A percentile compares a stretch with the other conserved stretches of the same genome.
These are phyloP conservation scores for Gynandropsis gynandra DNA, from an alignment of 345 rosid genomes.

Conservation along the genomic window DNA sequence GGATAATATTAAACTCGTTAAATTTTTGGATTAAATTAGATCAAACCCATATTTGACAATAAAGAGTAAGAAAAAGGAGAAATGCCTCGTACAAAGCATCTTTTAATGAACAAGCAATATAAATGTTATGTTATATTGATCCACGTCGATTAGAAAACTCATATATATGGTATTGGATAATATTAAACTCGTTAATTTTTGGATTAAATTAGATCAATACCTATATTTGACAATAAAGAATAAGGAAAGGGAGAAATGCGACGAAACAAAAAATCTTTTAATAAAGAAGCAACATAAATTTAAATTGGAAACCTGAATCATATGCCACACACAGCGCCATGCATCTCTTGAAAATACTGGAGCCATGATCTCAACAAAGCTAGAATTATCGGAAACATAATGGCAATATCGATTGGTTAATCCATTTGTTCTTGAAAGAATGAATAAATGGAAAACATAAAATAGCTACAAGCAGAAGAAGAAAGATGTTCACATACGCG, in stretches of 20 bases:
- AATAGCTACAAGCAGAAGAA: not conserved
- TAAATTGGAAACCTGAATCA: slow-evolving; percentile 62
- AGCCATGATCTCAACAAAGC: slow-evolving; percentile 98
- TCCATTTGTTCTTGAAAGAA: not conserved
- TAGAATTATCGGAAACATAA: slow-evolving; percentile 28
- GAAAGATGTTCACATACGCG: slow-evolving; percentile 40
- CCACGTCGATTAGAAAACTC: too few species aligned
- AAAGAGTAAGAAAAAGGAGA: not conserved
- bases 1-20: too few species aligned
- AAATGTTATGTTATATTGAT: too few species aligned
- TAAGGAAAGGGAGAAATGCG: not conserved
- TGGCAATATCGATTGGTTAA: not conserved
- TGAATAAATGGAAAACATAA: slow-evolving; percentile 11
- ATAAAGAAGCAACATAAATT: not conserved
- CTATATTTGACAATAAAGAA: too few species aligned
- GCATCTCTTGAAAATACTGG: slow-evolving; percentile 84
- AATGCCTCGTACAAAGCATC: slow-evolving; percentile 14
- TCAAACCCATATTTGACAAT: too few species aligned
- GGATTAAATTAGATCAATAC: too few species aligned
- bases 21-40: too few species aligned
- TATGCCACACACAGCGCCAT: slow-evolving; percentile 97
- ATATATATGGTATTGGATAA: too few species aligned
- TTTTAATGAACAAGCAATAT: too few species aligned
- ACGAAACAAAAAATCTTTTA: not conserved
- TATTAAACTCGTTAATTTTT: too few species aligned